Percentiles rank a stretch among this genome's conserved stretches.
Evolutionary conservation across 208 protist genomes (phyloP).

Genomic region (Vickermania ingenoplastis): DNA sequence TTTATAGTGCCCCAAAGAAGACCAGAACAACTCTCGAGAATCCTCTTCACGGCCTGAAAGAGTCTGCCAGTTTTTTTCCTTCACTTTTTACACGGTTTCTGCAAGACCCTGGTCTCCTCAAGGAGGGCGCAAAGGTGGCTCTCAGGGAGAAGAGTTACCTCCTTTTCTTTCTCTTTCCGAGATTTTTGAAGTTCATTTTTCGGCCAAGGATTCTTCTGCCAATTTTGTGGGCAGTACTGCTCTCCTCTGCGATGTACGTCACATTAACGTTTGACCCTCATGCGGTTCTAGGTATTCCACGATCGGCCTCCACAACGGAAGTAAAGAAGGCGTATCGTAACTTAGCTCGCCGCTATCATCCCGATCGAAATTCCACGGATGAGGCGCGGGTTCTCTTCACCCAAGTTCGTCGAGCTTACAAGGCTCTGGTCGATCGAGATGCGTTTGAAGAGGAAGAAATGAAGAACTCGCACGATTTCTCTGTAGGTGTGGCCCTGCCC

Average conservation of each 20-base stretch:
- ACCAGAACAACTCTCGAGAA: conserved; percentile 27
- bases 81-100: conserved; percentile 22
- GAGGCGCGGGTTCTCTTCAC: conserved; percentile 82
- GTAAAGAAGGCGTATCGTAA: conserved; percentile 84
- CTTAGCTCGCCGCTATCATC: conserved; percentile 77
- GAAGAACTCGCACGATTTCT: conserved; percentile 56
- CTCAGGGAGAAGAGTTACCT: conserved; percentile 68
- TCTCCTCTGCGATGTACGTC: conserved; percentile 84
- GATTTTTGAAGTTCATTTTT: conserved; percentile 80
- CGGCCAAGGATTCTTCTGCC: conserved; percentile 75
- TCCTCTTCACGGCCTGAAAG: conserved; percentile 48
- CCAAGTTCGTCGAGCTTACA: conserved; percentile 86
- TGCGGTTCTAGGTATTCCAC: conserved; percentile 56
- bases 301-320: conserved; percentile 49
- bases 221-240: conserved; percentile 68
- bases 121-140: conserved; percentile 59
- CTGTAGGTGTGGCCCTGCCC: conserved; percentile 83
- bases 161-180: conserved; percentile 68
- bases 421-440: conserved; percentile 86
- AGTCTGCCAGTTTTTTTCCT: conserved; percentile 60
- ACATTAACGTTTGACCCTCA: conserved; percentile 84
- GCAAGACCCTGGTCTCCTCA: conserved; percentile 38
- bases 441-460: conserved; percentile 85
- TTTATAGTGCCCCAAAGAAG: conserved; percentile 51
- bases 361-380: conserved; percentile 87